Base-by-base conservation (phyloP, 495 filamentous ascomycete species). In the Amphirosellinia nigrospora region DNA sequence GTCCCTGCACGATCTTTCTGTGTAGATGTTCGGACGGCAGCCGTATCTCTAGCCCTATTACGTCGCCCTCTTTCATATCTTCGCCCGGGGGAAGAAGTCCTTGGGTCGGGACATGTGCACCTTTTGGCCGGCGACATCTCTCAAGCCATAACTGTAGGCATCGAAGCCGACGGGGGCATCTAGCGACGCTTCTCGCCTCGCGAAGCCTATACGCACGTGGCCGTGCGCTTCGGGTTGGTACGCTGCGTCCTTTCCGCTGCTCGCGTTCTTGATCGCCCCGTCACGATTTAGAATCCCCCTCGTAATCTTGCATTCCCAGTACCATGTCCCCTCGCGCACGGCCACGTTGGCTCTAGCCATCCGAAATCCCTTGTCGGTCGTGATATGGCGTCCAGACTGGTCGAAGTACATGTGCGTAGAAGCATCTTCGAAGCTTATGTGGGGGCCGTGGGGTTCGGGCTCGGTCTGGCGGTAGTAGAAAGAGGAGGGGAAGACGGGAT, bases 141-240 rank as follows among this genome's bases (percentile, higher is more conserved):
- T 90, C 65, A 99, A 86, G 23, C 93, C 96, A 77, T 99, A 99
- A 56, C 94, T 96, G 79, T 98, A 98, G 41, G 93, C 94, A 78
- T 99, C 96, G 73, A 94, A 97, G 0, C 96, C 96, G 15, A 98
- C 93, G 11, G 96, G 96, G 16, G 93, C 92, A 73, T 98, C 96
- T 3, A 97, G 83, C 21, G 93, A 93, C 11, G 94, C 94, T 74
- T 99, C 96, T 39, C 95, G 86, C 64, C 96, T 83, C 1, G 96
- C 94, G 80, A 93, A 98, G 2, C 96, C 96, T 64, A 98, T 85
- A 15, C 96, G 89, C 11, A 98, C 91, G 79, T 99, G 94, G 39
- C 92, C 93, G 55, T 84, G 79, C 28, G 83, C 80, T 58, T 79
- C 80, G 13, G 68, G 68, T 43, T 70, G 68, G 23, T 45, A 53